These are phyloP conservation scores for Melanogaster broomeanus DNA, from an alignment of 768 basidiomycete genomes.

Conservation along the genomic window DNA sequence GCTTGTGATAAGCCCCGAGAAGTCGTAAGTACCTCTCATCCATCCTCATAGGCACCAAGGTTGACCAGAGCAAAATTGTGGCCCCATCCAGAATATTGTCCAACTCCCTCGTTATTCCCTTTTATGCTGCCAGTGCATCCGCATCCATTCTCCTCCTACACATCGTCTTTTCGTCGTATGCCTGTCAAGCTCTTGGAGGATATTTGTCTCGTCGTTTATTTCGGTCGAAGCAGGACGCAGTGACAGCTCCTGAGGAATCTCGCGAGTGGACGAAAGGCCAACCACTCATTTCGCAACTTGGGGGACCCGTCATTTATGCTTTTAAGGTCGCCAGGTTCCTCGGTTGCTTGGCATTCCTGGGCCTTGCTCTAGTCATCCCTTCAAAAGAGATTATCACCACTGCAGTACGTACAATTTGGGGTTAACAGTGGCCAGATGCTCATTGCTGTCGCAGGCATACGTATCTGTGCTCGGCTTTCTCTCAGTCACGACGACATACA, in stretches of 20 bases:
- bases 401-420: constrained; percentile 9
- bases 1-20: not conserved
- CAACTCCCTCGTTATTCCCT: constrained; percentile 13
- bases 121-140: constrained; percentile 11
- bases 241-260: not conserved
- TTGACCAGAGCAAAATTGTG: not conserved
- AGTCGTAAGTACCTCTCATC: not conserved
- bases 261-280: not conserved
- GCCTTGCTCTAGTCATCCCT: constrained; percentile 10
- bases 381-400: not conserved
- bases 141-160: constrained; percentile 3
- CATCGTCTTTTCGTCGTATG: constrained; percentile 1
- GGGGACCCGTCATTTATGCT: constrained; percentile 23
- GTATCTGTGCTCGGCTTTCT: constrained; percentile 41
- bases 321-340: constrained; percentile 22
- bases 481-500: constrained; percentile 34
- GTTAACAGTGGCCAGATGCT: not conserved
- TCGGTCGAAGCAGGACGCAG: not conserved
- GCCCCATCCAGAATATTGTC: not conserved
- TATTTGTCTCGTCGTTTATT: not conserved
- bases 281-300: constrained; percentile 15
- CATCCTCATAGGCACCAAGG: no score
- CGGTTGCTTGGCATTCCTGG: constrained; percentile 21
- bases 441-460: constrained; percentile 36
- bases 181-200: constrained; percentile 1